Conservation (phyloP, 2,329 filamentous ascomycete species). For the Botrytis sinoallii region DNA sequence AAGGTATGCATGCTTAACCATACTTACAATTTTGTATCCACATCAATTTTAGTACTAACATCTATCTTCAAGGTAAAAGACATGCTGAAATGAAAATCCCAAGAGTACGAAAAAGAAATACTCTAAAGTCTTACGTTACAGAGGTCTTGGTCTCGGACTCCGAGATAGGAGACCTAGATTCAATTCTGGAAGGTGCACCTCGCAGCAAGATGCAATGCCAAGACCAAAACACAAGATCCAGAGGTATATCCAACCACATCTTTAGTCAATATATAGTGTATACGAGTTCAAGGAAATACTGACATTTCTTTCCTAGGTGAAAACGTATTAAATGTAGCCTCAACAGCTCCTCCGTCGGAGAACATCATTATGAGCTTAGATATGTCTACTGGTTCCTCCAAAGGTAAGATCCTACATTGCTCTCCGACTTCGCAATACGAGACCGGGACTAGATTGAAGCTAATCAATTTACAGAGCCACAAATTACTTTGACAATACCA, state of each 20-base stretch:
- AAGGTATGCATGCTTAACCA: background rate
- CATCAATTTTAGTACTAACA: background rate
- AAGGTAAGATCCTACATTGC: background rate
- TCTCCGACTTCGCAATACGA: background rate
- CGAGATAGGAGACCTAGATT: background rate
- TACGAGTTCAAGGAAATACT: background rate
- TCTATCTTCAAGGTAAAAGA: background rate
- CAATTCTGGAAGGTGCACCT: background rate
- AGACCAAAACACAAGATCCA: background rate
- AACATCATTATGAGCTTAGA: background rate
- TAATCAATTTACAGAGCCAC: background rate
- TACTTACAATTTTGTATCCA: background rate
- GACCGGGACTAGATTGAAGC: no score
- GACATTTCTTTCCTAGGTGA: background rate
- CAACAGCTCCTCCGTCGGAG: background rate
- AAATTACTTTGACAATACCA: background rate
- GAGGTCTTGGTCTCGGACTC: fast-evolving
- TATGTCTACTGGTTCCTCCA: no score
- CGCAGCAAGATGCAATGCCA: background rate
- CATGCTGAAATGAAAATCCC: background rate
- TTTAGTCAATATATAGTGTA: background rate
- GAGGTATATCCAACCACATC: background rate
- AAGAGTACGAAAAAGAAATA: background rate
- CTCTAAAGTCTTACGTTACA: background rate
- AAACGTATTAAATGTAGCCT: background rate